phyloP scores from a whole-genome alignment of 2,329 filamentous ascomycete species.

The Trichocomaceae sp. region DNA sequence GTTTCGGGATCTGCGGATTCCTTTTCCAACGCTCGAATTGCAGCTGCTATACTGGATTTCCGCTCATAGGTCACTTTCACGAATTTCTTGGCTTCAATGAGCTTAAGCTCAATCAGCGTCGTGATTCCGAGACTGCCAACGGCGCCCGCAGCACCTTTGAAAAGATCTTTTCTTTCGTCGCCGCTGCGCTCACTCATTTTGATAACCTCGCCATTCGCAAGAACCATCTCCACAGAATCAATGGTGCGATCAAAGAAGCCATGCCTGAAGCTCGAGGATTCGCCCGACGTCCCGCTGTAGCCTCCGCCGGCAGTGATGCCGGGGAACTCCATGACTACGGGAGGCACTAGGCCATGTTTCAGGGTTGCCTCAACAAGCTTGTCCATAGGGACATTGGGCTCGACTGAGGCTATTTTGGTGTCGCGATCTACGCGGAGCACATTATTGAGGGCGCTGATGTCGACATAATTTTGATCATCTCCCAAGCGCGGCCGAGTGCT shows the following conservation, averaged over 20 bases:
- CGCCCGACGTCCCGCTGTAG: slow-evolving; percentile 58
- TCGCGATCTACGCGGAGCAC: slow-evolving; percentile 30
- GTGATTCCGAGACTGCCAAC: slow-evolving; percentile 57
- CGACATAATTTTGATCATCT: slow-evolving; percentile 11
- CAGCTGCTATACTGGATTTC: slow-evolving; percentile 44
- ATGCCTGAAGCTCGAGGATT: slow-evolving; percentile 56
- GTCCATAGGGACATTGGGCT: slow-evolving; percentile 66
- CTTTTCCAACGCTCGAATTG: slow-evolving; percentile 44
- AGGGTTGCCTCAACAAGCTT: slow-evolving; percentile 53
- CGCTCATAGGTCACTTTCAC: slow-evolving; percentile 60
- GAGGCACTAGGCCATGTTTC: slow-evolving; percentile 50
- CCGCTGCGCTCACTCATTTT: slow-evolving; percentile 34
- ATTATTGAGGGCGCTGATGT: slow-evolving; percentile 23
- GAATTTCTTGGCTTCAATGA: slow-evolving; percentile 48
- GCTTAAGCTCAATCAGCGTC: slow-evolving; percentile 54
- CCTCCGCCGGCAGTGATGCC: slow-evolving; percentile 63
- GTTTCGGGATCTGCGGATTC: slow-evolving; percentile 30
- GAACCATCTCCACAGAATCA: slow-evolving; percentile 56
- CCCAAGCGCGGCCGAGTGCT: slow-evolving; percentile 55
- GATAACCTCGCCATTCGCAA: slow-evolving; percentile 52
- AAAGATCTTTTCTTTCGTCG: slow-evolving; percentile 48
- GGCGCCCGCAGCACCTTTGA: slow-evolving; percentile 53
- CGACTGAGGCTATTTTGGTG: slow-evolving; percentile 55
- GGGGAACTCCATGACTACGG: slow-evolving; percentile 65
- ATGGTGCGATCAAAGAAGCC: slow-evolving; percentile 62